Conservation (phyloP, 768 basidiomycete genomes). For the Collybia nuda region DNA sequence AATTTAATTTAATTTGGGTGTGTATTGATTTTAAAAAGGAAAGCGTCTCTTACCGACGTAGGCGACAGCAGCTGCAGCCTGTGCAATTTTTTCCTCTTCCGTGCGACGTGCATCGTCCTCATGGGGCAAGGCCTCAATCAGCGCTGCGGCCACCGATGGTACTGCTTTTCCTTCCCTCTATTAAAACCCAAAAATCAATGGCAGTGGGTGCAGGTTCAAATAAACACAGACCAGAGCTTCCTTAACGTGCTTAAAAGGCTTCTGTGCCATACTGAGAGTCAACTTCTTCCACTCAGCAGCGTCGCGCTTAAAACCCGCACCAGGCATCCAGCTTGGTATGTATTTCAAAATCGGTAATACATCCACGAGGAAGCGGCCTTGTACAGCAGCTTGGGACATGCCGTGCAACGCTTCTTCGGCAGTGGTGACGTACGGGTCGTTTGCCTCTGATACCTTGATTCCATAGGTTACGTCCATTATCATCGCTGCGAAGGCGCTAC, state of each 20-base stretch:
- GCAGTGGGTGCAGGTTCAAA: not conserved
- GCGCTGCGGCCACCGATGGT: constrained; percentile 12
- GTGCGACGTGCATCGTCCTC: constrained; percentile 8
- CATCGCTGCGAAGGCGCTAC: constrained; percentile 12
- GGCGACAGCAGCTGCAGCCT: constrained; percentile 12
- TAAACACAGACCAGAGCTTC: constrained; percentile 9
- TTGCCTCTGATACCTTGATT: constrained; percentile 9
- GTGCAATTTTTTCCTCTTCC: constrained; percentile 11
- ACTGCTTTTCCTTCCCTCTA: constrained; percentile 13
- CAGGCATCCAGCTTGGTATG: constrained; percentile 1
- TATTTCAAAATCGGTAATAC: constrained; percentile 9
- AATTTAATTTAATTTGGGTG: not conserved
- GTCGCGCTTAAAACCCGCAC: constrained; percentile 9
- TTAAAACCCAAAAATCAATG: not conserved
- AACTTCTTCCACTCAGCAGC: constrained; percentile 10
- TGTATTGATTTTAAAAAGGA: not conserved
- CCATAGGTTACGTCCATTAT: constrained; percentile 19
- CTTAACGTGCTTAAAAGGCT: constrained; percentile 12
- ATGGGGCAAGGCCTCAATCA: constrained; percentile 8
- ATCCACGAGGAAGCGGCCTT: constrained; percentile 14
- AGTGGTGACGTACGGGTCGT: constrained; percentile 14
- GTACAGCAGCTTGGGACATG: constrained; percentile 12
- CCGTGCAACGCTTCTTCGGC: constrained; percentile 15
- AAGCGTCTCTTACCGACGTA: constrained; percentile 9
- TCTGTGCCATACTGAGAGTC: constrained; percentile 12